Percentiles rank a stretch among this genome's conserved stretches.
These are phyloP conservation scores for Xylariaceae sp. DNA, from an alignment of 2,329 filamentous ascomycete species.

Conservation along the genomic window DNA sequence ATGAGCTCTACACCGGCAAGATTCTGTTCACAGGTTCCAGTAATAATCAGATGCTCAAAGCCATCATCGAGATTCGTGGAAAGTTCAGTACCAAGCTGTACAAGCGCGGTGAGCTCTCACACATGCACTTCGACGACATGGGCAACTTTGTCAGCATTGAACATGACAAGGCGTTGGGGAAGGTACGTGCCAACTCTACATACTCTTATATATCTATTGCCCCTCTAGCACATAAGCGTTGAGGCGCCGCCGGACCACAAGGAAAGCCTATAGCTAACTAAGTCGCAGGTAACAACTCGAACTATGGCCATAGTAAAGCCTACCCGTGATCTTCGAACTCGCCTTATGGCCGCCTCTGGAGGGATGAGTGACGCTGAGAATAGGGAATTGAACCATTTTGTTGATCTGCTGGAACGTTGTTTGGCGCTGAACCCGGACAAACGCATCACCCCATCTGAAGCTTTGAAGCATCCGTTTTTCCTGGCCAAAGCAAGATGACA, in stretches of 20 bases:
- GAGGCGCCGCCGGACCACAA: background rate
- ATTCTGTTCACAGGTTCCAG: constrained; percentile 92
- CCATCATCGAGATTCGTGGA: constrained; percentile 93
- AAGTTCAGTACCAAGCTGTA: constrained; percentile 88
- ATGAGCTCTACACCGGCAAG: constrained; percentile 95
- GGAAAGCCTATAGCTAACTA: constrained; percentile 5
- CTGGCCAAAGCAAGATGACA: constrained; percentile 29
- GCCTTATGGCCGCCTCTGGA: constrained; percentile 69
- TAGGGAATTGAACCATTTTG: constrained; percentile 76
- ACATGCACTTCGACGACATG: constrained; percentile 78
- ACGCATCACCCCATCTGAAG: constrained; percentile 80
- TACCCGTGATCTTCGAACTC: constrained; percentile 74
- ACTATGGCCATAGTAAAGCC: constrained; percentile 69
- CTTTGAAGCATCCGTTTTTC: constrained; percentile 87
- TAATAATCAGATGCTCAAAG: constrained; percentile 97
- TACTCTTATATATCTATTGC: constrained; percentile 5
- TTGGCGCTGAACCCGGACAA: constrained; percentile 89
- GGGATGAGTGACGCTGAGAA: constrained; percentile 70
- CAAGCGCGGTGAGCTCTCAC: constrained; percentile 72
- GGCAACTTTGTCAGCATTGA: constrained; percentile 83
- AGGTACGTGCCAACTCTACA: constrained; percentile 47
- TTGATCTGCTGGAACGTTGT: constrained; percentile 84
- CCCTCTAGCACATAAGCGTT: background rate
- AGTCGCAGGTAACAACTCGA: constrained; percentile 57
- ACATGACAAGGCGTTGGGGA: constrained; percentile 80